Evolutionary conservation across 2,329 filamentous ascomycete genomes (phyloP).

Genomic region (Alternaria alternata): DNA sequence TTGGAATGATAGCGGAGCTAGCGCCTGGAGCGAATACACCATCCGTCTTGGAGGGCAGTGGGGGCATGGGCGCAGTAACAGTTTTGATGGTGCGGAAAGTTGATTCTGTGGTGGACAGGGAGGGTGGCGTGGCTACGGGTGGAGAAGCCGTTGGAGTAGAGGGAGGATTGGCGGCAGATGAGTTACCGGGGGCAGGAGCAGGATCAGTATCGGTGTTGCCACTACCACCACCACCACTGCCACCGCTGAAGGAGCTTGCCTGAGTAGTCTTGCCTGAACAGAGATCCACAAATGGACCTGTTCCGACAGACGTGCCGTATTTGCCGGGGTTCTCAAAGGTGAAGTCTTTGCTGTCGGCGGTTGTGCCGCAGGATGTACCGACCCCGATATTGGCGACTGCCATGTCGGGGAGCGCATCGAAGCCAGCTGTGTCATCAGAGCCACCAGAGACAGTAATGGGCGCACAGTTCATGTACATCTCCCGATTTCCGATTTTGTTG

Average conservation of each 20-base stretch:
- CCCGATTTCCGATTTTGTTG: conserved; percentile 86
- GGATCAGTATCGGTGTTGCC: neutral
- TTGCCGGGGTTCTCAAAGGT: conserved; percentile 70
- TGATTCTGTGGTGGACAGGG: conserved; percentile 13
- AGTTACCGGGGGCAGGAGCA: conserved; percentile 7
- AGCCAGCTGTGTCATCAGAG: conserved; percentile 60
- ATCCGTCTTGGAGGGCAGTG: conserved; percentile 5
- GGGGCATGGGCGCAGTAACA: conserved; percentile 29
- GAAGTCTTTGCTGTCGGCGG: conserved; percentile 54
- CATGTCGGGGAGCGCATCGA: conserved; percentile 72
- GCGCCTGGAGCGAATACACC: neutral
- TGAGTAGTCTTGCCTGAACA: conserved; percentile 29
- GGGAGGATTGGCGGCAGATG: conserved; percentile 11
- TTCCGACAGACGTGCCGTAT: conserved; percentile 52
- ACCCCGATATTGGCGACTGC: conserved; percentile 71
- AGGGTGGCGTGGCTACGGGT: neutral
- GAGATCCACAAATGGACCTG: conserved; percentile 34
- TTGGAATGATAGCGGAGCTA: neutral
- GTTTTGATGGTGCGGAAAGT: conserved; percentile 36
- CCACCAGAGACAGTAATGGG: conserved; percentile 69
- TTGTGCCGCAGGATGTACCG: conserved; percentile 56
- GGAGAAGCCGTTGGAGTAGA: conserved; percentile 10
- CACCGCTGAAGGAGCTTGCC: conserved; percentile 4
- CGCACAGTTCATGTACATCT: conserved; percentile 98
- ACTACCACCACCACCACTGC: neutral